These are phyloP conservation scores for Coemansia interrupta DNA, from an alignment of 192 early-diverging fungal species.

Conservation along the genomic window DNA sequence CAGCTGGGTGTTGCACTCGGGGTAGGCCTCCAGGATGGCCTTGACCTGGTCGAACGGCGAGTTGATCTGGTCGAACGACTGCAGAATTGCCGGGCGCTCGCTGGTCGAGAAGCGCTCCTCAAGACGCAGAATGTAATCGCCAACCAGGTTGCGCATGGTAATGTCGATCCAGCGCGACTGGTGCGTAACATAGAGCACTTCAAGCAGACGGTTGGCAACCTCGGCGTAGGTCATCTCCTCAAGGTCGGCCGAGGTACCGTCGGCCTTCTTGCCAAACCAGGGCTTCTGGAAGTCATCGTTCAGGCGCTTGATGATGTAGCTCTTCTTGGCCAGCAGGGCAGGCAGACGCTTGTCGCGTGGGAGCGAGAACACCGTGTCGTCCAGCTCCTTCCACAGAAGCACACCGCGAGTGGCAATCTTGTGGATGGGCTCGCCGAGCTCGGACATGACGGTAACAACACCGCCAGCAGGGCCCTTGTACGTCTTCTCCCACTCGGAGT, in stretches of 20 bases:
- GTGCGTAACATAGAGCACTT: slow-evolving; percentile 74
- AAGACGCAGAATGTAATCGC: slow-evolving; percentile 77
- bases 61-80: slow-evolving; percentile 1
- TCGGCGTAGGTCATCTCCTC: slow-evolving; percentile 93
- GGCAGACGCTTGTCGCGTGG: slow-evolving; percentile 84
- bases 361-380: slow-evolving; percentile 83
- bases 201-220: slow-evolving; percentile 76
- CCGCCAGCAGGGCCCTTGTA: slow-evolving; percentile 86
- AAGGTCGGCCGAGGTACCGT: slow-evolving; percentile 72
- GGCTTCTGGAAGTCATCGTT: slow-evolving; percentile 93
- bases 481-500: slow-evolving; percentile 88
- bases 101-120: slow-evolving; percentile 66
- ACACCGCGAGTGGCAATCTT: slow-evolving; percentile 94
- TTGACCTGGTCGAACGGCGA: slow-evolving; percentile 30
- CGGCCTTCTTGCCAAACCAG: slow-evolving; percentile 87
- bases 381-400: slow-evolving; percentile 89
- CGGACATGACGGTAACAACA: slow-evolving; percentile 89
- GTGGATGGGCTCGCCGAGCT: slow-evolving; percentile 95
- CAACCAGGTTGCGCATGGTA: slow-evolving; percentile 66
- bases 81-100: background rate
- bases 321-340: slow-evolving; percentile 79
- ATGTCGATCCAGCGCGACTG: slow-evolving; percentile 79
- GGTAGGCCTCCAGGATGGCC: slow-evolving; percentile 12
- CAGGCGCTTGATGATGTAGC: slow-evolving; percentile 84
- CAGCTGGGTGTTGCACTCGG: slow-evolving; percentile 24